Evolutionary conservation across 1,284 basidiomycete species (phyloP).

Genomic region (Chalciporus sp.): DNA sequence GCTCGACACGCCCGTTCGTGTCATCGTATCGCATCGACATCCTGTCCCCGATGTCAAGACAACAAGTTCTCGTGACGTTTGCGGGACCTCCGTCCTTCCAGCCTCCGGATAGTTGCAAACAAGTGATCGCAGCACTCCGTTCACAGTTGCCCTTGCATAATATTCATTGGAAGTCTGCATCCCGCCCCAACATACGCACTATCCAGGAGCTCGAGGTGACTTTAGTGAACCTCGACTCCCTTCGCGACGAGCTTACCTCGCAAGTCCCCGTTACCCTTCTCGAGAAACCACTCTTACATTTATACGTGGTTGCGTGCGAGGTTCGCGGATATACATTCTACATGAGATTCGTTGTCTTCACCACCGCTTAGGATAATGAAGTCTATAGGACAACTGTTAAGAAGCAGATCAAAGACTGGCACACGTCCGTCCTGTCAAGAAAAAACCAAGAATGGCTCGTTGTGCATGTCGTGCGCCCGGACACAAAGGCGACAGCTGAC

Average conservation of each 20-base stretch:
- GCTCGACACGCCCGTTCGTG: background rate
- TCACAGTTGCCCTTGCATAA: slow-evolving; percentile 84
- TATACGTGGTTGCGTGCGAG: slow-evolving; percentile 88
- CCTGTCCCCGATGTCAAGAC: slow-evolving; percentile 30
- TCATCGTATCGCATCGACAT: slow-evolving; percentile 1
- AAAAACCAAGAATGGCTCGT: slow-evolving; percentile 91
- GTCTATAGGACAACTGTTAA: slow-evolving; percentile 77
- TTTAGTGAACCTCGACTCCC: slow-evolving; percentile 69
- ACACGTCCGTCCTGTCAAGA: slow-evolving; percentile 63
- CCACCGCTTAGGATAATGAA: slow-evolving; percentile 72
- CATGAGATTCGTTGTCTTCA: slow-evolving; percentile 1
- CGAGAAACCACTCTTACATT: slow-evolving; percentile 82
- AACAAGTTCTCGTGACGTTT: slow-evolving; percentile 64
- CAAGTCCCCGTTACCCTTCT: slow-evolving; percentile 80
- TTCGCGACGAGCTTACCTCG: slow-evolving; percentile 73
- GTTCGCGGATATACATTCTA: slow-evolving; percentile 44
- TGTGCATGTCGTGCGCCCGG: slow-evolving; percentile 78
- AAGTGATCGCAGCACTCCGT: slow-evolving; percentile 64
- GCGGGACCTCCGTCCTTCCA: slow-evolving; percentile 63
- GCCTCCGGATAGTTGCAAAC: slow-evolving; percentile 69
- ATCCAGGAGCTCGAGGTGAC: slow-evolving; percentile 86
- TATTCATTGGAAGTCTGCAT: slow-evolving; percentile 85
- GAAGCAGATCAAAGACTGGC: slow-evolving; percentile 93
- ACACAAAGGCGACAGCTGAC: slow-evolving; percentile 52
- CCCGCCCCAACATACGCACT: slow-evolving; percentile 73